A percentile compares a stretch with the other conserved stretches of the same genome.
These are phyloP conservation scores for Peronospora destructor DNA, from an alignment of 352 stramenopile genomes.

Conservation along the genomic window DNA sequence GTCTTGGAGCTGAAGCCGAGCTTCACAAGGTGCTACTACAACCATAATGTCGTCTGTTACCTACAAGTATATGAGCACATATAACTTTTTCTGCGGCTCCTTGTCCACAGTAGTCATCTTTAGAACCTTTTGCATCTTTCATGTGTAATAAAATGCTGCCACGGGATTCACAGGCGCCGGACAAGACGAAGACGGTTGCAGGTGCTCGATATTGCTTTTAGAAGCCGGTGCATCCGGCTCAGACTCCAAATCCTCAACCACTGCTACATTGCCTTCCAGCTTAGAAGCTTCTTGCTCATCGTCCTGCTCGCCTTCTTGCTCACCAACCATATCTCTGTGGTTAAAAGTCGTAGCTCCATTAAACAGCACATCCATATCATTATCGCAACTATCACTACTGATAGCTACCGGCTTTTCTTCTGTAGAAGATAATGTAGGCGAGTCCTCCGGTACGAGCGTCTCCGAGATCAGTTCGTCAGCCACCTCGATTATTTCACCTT, in stretches of 20 bases:
- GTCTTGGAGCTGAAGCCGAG: no score
- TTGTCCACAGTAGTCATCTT: slow-evolving; percentile 1
- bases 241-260: slow-evolving; percentile 12
- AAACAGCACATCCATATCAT: slow-evolving; percentile 24
- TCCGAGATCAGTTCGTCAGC: slow-evolving; percentile 35
- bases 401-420: slow-evolving; percentile 13
- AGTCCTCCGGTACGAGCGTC: slow-evolving; percentile 22
- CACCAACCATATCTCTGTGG: slow-evolving; percentile 30
- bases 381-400: slow-evolving; percentile 23
- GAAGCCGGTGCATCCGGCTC: slow-evolving; percentile 7
- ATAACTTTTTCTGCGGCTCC: slow-evolving; percentile 14
- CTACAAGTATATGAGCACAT: slow-evolving; percentile 24
- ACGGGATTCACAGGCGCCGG: slow-evolving; percentile 9
- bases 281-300: slow-evolving; percentile 8
- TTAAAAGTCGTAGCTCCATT: slow-evolving; percentile 26
- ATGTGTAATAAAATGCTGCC: slow-evolving; percentile 15
- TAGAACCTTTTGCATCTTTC: slow-evolving; percentile 8
- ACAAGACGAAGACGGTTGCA: slow-evolving; percentile 2
- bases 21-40: no score
- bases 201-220: neutral
- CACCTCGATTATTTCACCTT: slow-evolving; percentile 35
- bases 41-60: neutral
- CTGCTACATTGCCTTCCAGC: slow-evolving; percentile 5
- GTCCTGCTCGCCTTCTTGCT: slow-evolving; percentile 32
- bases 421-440: neutral